Conservation (phyloP, 192 early-diverging fungal species). For the Coemansia sp. region DNA sequence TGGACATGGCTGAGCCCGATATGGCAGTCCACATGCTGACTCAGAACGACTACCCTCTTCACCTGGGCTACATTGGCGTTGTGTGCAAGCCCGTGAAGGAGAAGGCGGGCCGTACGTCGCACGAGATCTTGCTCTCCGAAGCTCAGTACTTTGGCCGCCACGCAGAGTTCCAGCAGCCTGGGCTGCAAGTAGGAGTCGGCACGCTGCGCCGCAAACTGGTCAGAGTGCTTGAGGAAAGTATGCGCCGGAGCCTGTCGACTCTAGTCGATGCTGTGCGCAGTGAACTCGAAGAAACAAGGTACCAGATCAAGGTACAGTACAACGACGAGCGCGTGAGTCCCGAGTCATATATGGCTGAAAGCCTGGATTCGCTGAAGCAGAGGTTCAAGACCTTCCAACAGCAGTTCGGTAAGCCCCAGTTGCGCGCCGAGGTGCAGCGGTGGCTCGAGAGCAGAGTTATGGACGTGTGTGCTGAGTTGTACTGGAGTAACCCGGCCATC, state of each 20-base stretch:
- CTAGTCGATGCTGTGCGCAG: slow-evolving; percentile 92
- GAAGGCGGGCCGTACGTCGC: slow-evolving; percentile 27
- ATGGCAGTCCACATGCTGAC: slow-evolving; percentile 76
- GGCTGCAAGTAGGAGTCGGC: slow-evolving; percentile 77
- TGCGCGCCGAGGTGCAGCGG: slow-evolving; percentile 83
- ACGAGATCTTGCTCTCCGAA: slow-evolving; percentile 52
- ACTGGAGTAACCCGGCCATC: slow-evolving; percentile 83
- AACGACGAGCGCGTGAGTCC: slow-evolving; percentile 93
- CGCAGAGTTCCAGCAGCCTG: slow-evolving; percentile 55
- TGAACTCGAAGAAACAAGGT: slow-evolving; percentile 92
- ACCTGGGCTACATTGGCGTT: slow-evolving; percentile 95
- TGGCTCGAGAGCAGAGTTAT: slow-evolving; percentile 90
- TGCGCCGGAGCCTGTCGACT: slow-evolving; percentile 77
- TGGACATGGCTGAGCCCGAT: slow-evolving; percentile 84
- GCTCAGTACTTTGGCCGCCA: slow-evolving; percentile 62
- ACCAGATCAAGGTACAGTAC: slow-evolving; percentile 99
- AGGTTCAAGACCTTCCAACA: slow-evolving; percentile 92
- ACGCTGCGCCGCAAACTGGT: slow-evolving; percentile 87
- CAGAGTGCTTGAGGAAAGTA: slow-evolving; percentile 87
- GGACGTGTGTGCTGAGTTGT: slow-evolving; percentile 88
- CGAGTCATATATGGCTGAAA: slow-evolving; percentile 94
- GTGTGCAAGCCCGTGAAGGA: slow-evolving; percentile 73
- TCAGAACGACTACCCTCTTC: slow-evolving; percentile 91
- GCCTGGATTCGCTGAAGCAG: slow-evolving; percentile 90
- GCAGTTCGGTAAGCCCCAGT: slow-evolving; percentile 91